Percentiles rank a stretch among this genome's conserved stretches.
phyloP scores from a whole-genome alignment of 108 stramenopile species.

The Cyclotella cryptica region DNA sequence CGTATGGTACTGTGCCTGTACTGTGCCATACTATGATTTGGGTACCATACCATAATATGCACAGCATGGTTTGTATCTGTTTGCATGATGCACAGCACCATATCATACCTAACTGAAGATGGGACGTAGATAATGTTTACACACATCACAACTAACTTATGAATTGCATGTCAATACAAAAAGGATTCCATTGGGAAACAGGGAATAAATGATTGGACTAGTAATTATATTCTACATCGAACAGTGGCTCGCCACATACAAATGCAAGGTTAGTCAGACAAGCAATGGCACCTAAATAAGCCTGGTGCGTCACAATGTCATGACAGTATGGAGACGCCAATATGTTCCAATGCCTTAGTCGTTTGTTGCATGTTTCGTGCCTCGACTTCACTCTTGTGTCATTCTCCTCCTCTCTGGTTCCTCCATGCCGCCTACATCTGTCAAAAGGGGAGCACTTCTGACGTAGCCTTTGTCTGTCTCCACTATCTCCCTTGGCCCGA shows the following conservation, averaged over 20 bases:
- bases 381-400: neutral
- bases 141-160: too few relatives aligned
- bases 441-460: neutral
- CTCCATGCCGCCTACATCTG: neutral
- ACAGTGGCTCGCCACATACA: neutral
- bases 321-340: neutral
- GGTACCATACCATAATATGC: too few relatives aligned
- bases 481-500: neutral
- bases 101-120: too few relatives aligned
- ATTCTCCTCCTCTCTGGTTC: neutral
- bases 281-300: neutral
- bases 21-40: too few relatives aligned
- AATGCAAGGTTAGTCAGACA: slow-evolving; percentile 2
- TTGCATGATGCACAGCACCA: too few relatives aligned
- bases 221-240: too few relatives aligned
- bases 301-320: neutral
- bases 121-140: too few relatives aligned
- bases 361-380: neutral
- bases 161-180: too few relatives aligned
- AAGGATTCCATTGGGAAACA: too few relatives aligned
- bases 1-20: too few relatives aligned
- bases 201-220: too few relatives aligned
- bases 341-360: neutral
- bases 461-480: slow-evolving; percentile 1
- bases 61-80: too few relatives aligned